Base-by-base conservation (phyloP, 345 rosid genomes). In the Garcia nutans region DNA sequence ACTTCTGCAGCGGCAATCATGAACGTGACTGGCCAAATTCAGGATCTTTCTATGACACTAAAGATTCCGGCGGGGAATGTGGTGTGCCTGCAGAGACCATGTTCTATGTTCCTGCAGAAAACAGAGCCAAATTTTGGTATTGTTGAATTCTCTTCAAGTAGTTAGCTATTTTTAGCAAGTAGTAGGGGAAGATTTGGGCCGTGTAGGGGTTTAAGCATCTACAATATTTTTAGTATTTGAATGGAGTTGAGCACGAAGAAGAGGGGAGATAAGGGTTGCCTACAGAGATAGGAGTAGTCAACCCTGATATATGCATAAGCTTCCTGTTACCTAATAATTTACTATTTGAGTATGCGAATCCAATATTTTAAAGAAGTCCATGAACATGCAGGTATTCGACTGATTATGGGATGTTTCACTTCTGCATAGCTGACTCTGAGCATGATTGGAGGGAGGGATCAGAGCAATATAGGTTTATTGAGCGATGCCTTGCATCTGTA, bases 391-490 rank as follows among this genome's bases (percentile, higher is more conserved):
- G 97, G 94, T 92, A 92, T 74, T 63, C 80, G 20, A 83, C 93
- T 26, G 91, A 92, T 77, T 92, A 86, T 11, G 96, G 97, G 59
- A 89, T 90, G 97, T 92, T 92, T 76, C 91, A 33, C 59, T 92
- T 92, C 85, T 92, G 96, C 64, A 68, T 92, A 85, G 93, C 92
- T 3, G 97, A 92, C 78, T 78, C 82, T 54, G 97, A 92, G 68
- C 96, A 92, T 20, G 97, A 92, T 69, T 92, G 97, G 95, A 87
- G 96, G 71, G 91, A 89, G 80, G 96, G 91, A 61, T 52, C 96
- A 0, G 92, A 92, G 75, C 96, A 92, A 62, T 75, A 89, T 66
- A 68, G 77, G 71, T 89, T 90, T 84, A 90, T 92, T 5, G 90
- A 92, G 77, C 69, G 76, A 31, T 90, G 97, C 74, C 89, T 90